A percentile compares a stretch with the other conserved stretches of the same genome.
phyloP scores from a whole-genome alignment of 306 rosid genomes.

The Glycyrrhiza uralensis region DNA sequence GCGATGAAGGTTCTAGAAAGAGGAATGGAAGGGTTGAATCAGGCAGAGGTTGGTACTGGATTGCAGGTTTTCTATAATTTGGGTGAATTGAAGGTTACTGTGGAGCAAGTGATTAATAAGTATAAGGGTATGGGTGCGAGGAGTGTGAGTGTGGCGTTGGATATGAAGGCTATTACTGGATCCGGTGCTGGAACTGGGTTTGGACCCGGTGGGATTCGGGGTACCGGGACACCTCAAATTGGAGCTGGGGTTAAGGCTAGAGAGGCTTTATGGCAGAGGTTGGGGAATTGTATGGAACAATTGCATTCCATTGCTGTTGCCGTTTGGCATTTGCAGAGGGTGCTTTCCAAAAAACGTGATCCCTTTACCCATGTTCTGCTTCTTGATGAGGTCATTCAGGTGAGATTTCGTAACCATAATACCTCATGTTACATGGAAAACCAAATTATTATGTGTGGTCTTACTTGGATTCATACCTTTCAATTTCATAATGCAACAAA shows the following conservation, averaged over 20 bases:
- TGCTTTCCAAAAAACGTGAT: constrained; percentile 89
- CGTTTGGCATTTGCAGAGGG: constrained; percentile 96
- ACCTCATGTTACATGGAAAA: not conserved
- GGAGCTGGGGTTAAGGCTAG: constrained; percentile 92
- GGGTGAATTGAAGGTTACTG: constrained; percentile 74
- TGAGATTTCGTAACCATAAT: constrained; percentile 15
- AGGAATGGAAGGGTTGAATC: constrained; percentile 97
- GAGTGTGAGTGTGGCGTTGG: constrained; percentile 72
- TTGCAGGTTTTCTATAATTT: constrained; percentile 93
- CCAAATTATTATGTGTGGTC: not conserved
- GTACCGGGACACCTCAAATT: constrained; percentile 85
- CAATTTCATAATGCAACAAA: not conserved
- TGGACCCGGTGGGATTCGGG: constrained; percentile 93
- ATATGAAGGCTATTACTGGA: constrained; percentile 89
- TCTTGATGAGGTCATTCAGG: constrained; percentile 95
- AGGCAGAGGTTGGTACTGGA: constrained; percentile 93
- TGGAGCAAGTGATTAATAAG: constrained; percentile 68
- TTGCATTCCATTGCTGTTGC: constrained; percentile 81
- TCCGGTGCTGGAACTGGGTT: constrained; percentile 60
- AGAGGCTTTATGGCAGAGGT: constrained; percentile 87
- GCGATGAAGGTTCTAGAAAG: constrained; percentile 82
- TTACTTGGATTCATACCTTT: constrained; percentile 12
- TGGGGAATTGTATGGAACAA: constrained; percentile 87
- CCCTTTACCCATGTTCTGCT: constrained; percentile 88
- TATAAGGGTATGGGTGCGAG: constrained; percentile 76